A percentile compares a stretch with the other conserved stretches of the same genome.
phyloP scores from a whole-genome alignment of 2,329 filamentous ascomycete species.

The Tolypocladium guangdongense region DNA sequence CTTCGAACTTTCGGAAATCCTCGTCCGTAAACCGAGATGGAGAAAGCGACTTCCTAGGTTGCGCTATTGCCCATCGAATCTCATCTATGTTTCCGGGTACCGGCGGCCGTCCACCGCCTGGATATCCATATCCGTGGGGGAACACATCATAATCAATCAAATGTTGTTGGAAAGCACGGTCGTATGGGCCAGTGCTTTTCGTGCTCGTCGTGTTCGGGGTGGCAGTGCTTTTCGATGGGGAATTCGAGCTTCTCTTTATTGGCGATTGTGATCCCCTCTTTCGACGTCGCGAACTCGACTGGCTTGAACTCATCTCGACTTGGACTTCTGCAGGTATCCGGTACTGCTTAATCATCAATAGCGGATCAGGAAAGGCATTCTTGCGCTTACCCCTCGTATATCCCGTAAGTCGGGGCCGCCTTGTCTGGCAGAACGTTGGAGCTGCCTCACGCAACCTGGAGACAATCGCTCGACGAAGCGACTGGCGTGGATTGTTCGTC shows the following conservation, averaged over 20 bases:
- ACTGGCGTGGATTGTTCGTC: background rate
- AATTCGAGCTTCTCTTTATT: background rate
- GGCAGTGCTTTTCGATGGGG: background rate
- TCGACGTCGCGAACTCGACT: background rate
- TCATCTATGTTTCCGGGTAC: conserved; percentile 10
- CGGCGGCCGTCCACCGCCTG: conserved; percentile 4
- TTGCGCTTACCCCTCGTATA: background rate
- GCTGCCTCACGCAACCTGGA: background rate
- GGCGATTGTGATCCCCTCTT: background rate
- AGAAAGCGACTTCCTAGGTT: conserved; percentile 20
- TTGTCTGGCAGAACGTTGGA: background rate
- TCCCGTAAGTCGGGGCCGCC: conserved; percentile 1
- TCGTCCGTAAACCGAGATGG: conserved; percentile 21
- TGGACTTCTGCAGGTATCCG: background rate
- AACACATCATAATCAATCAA: conserved; percentile 9
- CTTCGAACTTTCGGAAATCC: conserved; percentile 18
- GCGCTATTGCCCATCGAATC: conserved; percentile 5
- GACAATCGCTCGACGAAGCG: background rate
- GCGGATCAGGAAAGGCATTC: too few relatives aligned
- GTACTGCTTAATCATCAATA: background rate
- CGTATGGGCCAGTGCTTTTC: conserved; percentile 9
- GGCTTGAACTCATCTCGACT: background rate
- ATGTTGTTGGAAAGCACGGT: conserved; percentile 11
- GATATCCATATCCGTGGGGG: conserved; percentile 6
- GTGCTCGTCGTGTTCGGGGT: conserved; percentile 5